Evolutionary conservation across 176 grass and related monocot species (phyloP), one percentile per base, ranked within the genome.

Genomic region (Coix lacrymajobi): DNA sequence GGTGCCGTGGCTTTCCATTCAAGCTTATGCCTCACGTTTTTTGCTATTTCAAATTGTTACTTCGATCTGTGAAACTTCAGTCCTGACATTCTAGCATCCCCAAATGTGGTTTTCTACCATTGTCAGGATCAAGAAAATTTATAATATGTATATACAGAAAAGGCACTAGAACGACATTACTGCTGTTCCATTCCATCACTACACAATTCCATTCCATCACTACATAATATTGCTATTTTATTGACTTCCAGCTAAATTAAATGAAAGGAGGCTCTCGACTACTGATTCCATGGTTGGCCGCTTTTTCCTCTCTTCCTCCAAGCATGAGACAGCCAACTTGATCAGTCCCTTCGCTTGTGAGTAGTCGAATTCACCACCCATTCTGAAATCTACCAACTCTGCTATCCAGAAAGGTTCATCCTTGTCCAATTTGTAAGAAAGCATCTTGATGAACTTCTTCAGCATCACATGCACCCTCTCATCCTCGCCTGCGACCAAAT

Each of bases 271-370:
- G 70, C 51, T 85, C 70, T 89, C 70, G 0, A 85, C 87, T 52
- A 89, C 14, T 15, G 87, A 85, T 69, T 89, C 87, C 87, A 89
- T 89, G 10, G 77, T 76, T 26, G 87, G 87, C 30, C 87, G 61
- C 24, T 28, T 89, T 71, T 81, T 89, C 62, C 51, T 80, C 36
- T 89, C 87, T 79, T 89, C 87, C 24, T 85, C 71, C 39, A 85
- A 48, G 82, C 87, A 89, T 5, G 87, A 89, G 56, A 85, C 31
- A 16, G 76, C 82, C 65, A 89, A 15, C 82, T 40, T 81, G 40
- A 89, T 40, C 87, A 85, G 7, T 2, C 33, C 25, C 80, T 80
- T 69, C 7, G 62, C 82, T 40, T 89, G 82, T 7, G 7, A 24
- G 62, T 51, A 69, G 49, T 75, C 38, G 48, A 89, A 68, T 22